A percentile compares a stretch with the other conserved stretches of the same genome.
These are phyloP conservation scores for Cryptosporidium sp. DNA, from an alignment of 169 alveolate species.

Conservation along the genomic window DNA sequence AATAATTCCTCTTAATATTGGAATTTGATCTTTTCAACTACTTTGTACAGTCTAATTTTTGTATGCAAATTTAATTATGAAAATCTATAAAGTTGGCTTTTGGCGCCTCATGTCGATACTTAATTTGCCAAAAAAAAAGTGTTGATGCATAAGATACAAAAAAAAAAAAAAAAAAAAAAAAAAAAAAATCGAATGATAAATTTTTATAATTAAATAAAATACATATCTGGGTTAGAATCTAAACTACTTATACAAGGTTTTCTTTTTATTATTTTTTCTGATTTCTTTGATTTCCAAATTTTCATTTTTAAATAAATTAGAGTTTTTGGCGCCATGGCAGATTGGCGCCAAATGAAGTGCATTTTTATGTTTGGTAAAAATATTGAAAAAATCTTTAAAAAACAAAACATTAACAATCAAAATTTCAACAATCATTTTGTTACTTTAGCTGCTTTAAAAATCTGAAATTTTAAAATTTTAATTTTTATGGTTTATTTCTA, in stretches of 20 bases:
- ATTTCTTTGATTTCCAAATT: neutral
- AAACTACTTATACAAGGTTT: neutral
- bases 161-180: too few species aligned
- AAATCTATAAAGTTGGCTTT: conserved; percentile 18
- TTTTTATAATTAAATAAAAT: too few species aligned
- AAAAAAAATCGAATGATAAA: too few species aligned
- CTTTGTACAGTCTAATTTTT: neutral
- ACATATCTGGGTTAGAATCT: too few species aligned
- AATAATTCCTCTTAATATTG: neutral
- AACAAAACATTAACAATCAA: too few species aligned
- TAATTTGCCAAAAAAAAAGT: neutral
- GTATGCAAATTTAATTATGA: conserved; percentile 4
- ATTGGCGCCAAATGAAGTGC: neutral
- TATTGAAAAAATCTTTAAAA: too few species aligned
- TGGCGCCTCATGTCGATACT: conserved; percentile 43
- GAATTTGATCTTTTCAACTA: neutral
- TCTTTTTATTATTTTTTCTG: neutral
- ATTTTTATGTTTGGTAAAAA: neutral
- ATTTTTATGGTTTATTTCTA: too few species aligned
- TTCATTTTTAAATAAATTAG: too few species aligned
- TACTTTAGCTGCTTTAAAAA: too few species aligned
- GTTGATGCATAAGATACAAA: too few species aligned
- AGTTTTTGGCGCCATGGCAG: neutral
- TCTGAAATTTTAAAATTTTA: too few species aligned
- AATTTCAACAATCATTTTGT: too few species aligned